These are phyloP conservation scores for Mortierella sp. DNA, from an alignment of 371 early-diverging fungal genomes.

Conservation along the genomic window DNA sequence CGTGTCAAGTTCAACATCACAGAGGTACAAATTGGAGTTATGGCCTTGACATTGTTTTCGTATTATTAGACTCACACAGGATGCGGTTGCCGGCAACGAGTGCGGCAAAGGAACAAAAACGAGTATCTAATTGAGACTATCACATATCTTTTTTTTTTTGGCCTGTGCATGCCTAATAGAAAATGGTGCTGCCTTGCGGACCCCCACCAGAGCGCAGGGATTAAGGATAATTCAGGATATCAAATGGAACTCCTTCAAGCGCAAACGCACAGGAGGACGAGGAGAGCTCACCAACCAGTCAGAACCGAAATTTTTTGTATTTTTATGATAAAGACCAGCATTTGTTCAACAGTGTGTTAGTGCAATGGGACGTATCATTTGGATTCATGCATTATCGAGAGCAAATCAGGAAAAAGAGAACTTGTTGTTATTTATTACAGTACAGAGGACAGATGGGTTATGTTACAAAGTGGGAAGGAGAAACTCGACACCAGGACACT, in stretches of 20 bases:
- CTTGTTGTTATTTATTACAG: background rate
- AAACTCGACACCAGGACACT: background rate
- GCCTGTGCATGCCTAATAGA: conserved; percentile 67
- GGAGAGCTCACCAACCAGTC: too few species aligned
- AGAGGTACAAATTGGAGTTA: conserved; percentile 65
- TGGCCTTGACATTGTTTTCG: background rate
- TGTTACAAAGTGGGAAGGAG: background rate
- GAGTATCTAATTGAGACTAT: background rate
- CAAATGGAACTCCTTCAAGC: background rate
- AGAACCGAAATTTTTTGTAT: too few species aligned
- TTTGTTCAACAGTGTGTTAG: too few species aligned
- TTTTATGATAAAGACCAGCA: too few species aligned
- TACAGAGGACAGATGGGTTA: background rate
- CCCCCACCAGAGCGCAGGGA: conserved; percentile 63
- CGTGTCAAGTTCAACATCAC: conserved; percentile 79
- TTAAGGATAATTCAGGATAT: conserved; percentile 4
- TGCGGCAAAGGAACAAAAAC: background rate
- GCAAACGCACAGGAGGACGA: background rate
- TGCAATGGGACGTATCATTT: too few species aligned
- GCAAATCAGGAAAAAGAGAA: too few species aligned
- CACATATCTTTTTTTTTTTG: background rate
- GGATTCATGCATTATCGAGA: too few species aligned
- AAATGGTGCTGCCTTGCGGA: conserved; percentile 86
- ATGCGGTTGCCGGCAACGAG: background rate
- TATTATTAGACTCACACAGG: background rate